Conservation (phyloP, 106 monocot species). For the Acanthochlamys bracteata region DNA sequence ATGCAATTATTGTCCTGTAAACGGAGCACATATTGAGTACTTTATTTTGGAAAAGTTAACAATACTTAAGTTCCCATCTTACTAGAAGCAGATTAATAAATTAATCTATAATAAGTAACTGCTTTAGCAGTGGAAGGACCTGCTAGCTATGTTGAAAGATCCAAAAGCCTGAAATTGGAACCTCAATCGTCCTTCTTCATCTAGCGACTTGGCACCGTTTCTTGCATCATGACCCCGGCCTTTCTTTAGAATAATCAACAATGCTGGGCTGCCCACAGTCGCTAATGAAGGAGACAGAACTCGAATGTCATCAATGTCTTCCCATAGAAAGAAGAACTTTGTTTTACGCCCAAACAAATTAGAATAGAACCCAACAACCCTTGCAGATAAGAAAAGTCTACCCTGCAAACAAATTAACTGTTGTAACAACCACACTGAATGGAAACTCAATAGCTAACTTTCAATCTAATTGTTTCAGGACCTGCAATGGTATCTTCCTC, state of each 20-base stretch:
- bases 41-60: neutral
- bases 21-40: neutral
- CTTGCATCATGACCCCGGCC: slow-evolving; percentile 41
- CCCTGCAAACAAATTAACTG: slow-evolving; percentile 32
- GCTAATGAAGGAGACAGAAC: slow-evolving; percentile 38
- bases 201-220: slow-evolving; percentile 43
- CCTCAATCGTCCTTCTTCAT: slow-evolving; percentile 53
- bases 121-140: slow-evolving; percentile 12
- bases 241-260: slow-evolving; percentile 30
- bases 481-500: slow-evolving; percentile 59
- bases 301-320: slow-evolving; percentile 63
- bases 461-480: neutral
- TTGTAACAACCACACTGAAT: neutral
- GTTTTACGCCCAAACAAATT: slow-evolving; percentile 66
- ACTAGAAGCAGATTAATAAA: too few relatives aligned
- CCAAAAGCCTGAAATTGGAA: slow-evolving; percentile 65
- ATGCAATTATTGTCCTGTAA: slow-evolving; percentile 29
- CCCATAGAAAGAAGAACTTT: slow-evolving; percentile 73
- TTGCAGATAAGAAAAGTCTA: slow-evolving; percentile 51
- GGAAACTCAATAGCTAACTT: too few relatives aligned
- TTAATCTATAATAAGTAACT: too few relatives aligned
- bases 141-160: slow-evolving; percentile 35
- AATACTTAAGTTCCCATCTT: too few relatives aligned
- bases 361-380: slow-evolving; percentile 58
- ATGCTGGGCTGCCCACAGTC: slow-evolving; percentile 39